Evolutionary conservation across 306 rosid genomes (phyloP).

Genomic region (Aeschynomene evenia): DNA sequence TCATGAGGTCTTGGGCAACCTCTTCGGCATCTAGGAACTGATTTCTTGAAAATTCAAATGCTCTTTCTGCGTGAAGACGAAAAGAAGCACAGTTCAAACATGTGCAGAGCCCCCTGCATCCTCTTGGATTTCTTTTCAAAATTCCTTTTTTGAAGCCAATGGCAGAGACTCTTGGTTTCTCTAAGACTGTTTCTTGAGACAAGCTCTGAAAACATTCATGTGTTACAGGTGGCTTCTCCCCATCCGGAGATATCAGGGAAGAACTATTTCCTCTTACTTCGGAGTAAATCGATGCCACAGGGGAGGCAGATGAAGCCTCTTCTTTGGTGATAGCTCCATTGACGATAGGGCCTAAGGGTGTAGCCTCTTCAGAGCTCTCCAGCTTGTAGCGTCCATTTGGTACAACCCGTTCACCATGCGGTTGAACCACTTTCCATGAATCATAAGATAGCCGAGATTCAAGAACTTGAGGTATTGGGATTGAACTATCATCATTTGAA

Average conservation of each 20-base stretch:
- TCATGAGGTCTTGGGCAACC: constrained; percentile 63
- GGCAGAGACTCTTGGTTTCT: constrained; percentile 19
- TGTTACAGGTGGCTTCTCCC: constrained; percentile 33
- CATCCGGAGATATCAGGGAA: constrained; percentile 7
- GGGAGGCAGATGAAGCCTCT: constrained; percentile 20
- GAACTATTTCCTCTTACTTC: constrained; percentile 29
- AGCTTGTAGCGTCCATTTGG: constrained; percentile 22
- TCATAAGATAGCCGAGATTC: constrained; percentile 24
- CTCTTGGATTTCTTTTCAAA: constrained; percentile 77
- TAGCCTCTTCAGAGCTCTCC: constrained; percentile 32
- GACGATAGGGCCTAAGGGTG: constrained; percentile 11
- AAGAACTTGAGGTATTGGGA: constrained; percentile 11
- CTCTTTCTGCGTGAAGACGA: constrained; percentile 80
- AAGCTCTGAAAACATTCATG: constrained; percentile 27
- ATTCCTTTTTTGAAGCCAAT: constrained; percentile 33
- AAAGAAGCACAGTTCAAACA: constrained; percentile 87
- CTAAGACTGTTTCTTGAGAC: constrained; percentile 20
- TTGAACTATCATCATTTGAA: constrained; percentile 27
- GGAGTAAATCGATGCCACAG: constrained; percentile 14
- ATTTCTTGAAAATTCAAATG: constrained; percentile 86
- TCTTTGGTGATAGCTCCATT: constrained; percentile 28
- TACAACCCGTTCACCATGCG: constrained; percentile 35
- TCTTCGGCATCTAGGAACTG: constrained; percentile 76
- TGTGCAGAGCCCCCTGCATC: constrained; percentile 85
- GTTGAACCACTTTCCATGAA: constrained; percentile 27